Base-by-base conservation (phyloP, 139 green algal species). In the Volvox reticuliferus region DNA sequence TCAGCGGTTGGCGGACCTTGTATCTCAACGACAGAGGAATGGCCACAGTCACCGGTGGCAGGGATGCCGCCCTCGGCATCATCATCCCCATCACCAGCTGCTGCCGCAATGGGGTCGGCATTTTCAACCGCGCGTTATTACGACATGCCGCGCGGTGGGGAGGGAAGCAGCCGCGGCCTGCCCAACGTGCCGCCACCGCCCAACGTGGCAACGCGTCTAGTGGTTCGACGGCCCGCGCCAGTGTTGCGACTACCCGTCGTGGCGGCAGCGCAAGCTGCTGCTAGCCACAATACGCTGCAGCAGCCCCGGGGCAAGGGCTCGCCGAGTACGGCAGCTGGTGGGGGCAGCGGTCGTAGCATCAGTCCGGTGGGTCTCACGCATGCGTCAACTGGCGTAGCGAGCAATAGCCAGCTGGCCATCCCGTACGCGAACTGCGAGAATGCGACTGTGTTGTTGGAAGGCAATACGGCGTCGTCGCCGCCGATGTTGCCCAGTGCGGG, bases 231-330 rank as follows among this genome's bases (percentile, higher is more conserved):
- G 18, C 33, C 85, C 1, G 85, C 85, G n/a, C 85, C 69, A 19
- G 85, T 89, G 37, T 71, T 89, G 69, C 69, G 85, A 13, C 85
- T 89, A 36, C 85, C 85, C 0, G 69, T 89, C 19, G 85, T 89
- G 28, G 28, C n/a, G 22, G 83, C 83, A n/a, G n/a, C 83, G 36
- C 85, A 89, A 33, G 85, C 69, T 14, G 68, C 76, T 30, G 75
- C 35, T 28, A 81, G 67, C 35, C 55, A 65, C 19, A 61, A 19
- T 35, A 33, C 75, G 75, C 32, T 61, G 32, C 33, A 61, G 30
- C 75, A 81, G 21, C 24, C 33, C 9, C 30, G 28, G 21, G 71
- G 71, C 71, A 33, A 79, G 22, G 71, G 32, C 22, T 37, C 16
- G 21, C 71, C 71, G 2, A 3, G 71, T 30, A 79, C 71, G 28